Evolutionary conservation across 2,329 filamentous ascomycete species (phyloP), one percentile per base, ranked within the genome.

Genomic region (Colletotrichum viniferum): DNA sequence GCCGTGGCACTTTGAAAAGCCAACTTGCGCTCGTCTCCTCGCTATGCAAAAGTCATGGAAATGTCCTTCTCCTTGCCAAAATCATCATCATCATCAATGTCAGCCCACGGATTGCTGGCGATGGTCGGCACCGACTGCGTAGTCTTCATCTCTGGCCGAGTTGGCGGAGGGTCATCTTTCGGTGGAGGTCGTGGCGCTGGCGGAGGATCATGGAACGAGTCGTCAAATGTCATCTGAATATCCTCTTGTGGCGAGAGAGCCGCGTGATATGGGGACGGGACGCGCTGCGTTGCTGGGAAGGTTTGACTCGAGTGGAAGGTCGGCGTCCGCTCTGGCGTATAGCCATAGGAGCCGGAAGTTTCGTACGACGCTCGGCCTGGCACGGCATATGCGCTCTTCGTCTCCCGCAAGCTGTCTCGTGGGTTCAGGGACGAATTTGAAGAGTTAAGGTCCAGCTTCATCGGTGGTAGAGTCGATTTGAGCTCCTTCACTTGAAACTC

Each of bases 401-500:
- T 87, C 78, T 87, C 87, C 63, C 87, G 85, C 24, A 89, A 79
- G 21, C 74, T 79, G 55, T 83, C 81, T 21, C 84, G 78, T 30
- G 81, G 81, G 32, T 79, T 82, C 7, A 78, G 78, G n/a, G 79
- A 77, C 38, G 79, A 79, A 24, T n/a, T 74, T 4, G 79, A 76
- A n/a, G 85, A 82, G 7, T 84, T 80, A 36, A 93, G 79, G 76
- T 94, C 91, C 73, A 98, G 90, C 82, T 95, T 97, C 90, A 98
- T 97, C 0, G 96, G 95, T 61, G 96, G 96, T 28, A 98, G 87
- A 3, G 96, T 98, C 65, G 94, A 96, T 84, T 97, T 91, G 74
- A 98, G 91, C 85, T 98, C 95, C 81, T 92, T 93, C 78, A 97
- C 92, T 82, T 91, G 88, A 62, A 92, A 79, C 71, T 89, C 76